Evolutionary conservation across 768 basidiomycete genomes (phyloP).

Genomic region (Piloderma croceum): DNA sequence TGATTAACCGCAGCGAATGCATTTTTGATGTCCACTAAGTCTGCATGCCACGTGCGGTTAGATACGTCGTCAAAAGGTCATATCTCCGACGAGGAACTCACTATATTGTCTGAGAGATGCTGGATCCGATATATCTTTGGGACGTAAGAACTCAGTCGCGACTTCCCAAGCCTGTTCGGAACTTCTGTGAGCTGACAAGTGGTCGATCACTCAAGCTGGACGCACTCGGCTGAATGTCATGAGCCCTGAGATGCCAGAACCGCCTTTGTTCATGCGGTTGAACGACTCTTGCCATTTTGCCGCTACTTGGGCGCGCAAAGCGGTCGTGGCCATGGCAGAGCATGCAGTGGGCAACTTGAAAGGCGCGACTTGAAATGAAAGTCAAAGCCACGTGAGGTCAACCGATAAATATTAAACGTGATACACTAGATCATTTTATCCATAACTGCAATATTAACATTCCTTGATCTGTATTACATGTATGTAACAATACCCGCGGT

Average conservation of each 20-base stretch:
- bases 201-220: background rate
- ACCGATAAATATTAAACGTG: too few relatives aligned
- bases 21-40: slow-evolving; percentile 43
- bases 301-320: slow-evolving; percentile 58
- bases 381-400: too few relatives aligned
- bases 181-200: slow-evolving; percentile 3
- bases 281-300: slow-evolving; percentile 72
- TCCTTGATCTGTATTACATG: too few relatives aligned
- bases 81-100: slow-evolving; percentile 11
- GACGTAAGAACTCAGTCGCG: slow-evolving; percentile 49
- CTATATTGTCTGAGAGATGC: slow-evolving; percentile 25
- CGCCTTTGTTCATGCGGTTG: slow-evolving; percentile 51
- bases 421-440: too few relatives aligned
- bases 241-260: slow-evolving; percentile 59
- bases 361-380: too few relatives aligned
- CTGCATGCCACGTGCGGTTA: slow-evolving; percentile 23
- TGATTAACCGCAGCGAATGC: slow-evolving; percentile 58
- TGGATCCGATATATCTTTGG: slow-evolving; percentile 44
- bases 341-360: too few relatives aligned
- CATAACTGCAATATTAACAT: too few relatives aligned
- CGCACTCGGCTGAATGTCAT: slow-evolving; percentile 58
- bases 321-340: slow-evolving; percentile 56
- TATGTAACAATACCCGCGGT: too few relatives aligned
- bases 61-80: slow-evolving; percentile 11
- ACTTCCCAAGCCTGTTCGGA: slow-evolving; percentile 52